phyloP scores from a whole-genome alignment of 192 early-diverging fungal genomes.

The Powellomyces hirtus region DNA sequence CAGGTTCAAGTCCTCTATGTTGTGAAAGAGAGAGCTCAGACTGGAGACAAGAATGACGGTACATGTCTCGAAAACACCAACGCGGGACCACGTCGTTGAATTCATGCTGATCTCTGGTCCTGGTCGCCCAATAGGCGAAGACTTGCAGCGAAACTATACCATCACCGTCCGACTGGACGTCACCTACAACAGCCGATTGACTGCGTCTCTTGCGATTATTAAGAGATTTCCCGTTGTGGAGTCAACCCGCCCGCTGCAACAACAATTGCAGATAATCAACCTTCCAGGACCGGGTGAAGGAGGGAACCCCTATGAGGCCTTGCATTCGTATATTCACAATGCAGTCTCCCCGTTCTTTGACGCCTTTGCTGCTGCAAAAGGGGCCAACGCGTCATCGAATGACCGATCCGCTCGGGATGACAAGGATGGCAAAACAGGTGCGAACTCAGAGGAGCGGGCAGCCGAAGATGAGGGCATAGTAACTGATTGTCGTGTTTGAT shows the following conservation, averaged over 20 bases:
- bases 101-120: neutral
- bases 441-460: neutral
- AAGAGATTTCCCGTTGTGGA: constrained; percentile 57
- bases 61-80: neutral
- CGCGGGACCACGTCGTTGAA: neutral
- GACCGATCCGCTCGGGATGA: constrained; percentile 31
- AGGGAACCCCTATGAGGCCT: constrained; percentile 76
- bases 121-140: too few species aligned
- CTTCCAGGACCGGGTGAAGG: constrained; percentile 71
- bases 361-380: constrained; percentile 79
- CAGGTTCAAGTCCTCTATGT: constrained; percentile 72
- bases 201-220: constrained; percentile 38
- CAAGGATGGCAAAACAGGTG: constrained; percentile 77
- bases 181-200: constrained; percentile 14
- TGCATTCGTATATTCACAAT: constrained; percentile 89
- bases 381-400: constrained; percentile 16
- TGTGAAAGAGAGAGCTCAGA: constrained; percentile 68
- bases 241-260: constrained; percentile 63
- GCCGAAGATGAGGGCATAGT: neutral
- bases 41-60: constrained; percentile 28
- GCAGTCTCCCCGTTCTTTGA: constrained; percentile 96
- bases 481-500: neutral
- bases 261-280: constrained; percentile 88
- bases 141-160: neutral
- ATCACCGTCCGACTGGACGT: constrained; percentile 13